Percentiles rank a stretch among this genome's conserved stretches.
These are phyloP conservation scores for Polygonum aviculare DNA, from an alignment of 148 eudicot genomes.

Conservation along the genomic window DNA sequence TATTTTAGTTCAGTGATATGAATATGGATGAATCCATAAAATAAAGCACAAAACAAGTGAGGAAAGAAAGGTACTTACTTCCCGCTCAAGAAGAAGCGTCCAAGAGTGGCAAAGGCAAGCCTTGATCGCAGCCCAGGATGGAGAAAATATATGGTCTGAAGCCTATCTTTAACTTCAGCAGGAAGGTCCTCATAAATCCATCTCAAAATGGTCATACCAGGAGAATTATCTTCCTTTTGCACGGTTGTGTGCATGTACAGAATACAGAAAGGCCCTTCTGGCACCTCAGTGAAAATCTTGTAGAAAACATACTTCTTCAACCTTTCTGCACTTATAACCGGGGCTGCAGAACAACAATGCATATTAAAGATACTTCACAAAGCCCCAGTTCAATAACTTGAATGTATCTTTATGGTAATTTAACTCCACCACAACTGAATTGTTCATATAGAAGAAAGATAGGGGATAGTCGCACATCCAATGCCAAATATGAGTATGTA, in stretches of 20 bases:
- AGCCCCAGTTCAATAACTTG: neutral
- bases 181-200: conserved; percentile 98
- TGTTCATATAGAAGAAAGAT: neutral
- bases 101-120: conserved; percentile 86
- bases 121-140: conserved; percentile 96
- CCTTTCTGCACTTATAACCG: conserved; percentile 57
- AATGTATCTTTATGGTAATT: neutral
- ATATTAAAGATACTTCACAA: neutral
- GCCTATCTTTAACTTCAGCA: conserved; percentile 70
- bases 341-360: conserved; percentile 38
- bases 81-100: conserved; percentile 75
- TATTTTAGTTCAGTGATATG: neutral
- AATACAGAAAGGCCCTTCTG: conserved; percentile 78
- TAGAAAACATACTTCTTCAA: conserved; percentile 69
- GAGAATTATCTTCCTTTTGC: conserved; percentile 84
- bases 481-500: too few species aligned
- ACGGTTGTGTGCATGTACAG: conserved; percentile 81
- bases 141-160: conserved; percentile 74
- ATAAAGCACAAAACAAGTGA: neutral
- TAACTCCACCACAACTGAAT: neutral
- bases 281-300: conserved; percentile 61
- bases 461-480: too few species aligned
- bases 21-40: neutral
- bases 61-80: conserved; percentile 43
- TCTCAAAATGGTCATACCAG: conserved; percentile 80